Evolutionary conservation across 2,329 filamentous ascomycete species (phyloP).

Genomic region (Ophiocordyceps camponoti-leonardi): DNA sequence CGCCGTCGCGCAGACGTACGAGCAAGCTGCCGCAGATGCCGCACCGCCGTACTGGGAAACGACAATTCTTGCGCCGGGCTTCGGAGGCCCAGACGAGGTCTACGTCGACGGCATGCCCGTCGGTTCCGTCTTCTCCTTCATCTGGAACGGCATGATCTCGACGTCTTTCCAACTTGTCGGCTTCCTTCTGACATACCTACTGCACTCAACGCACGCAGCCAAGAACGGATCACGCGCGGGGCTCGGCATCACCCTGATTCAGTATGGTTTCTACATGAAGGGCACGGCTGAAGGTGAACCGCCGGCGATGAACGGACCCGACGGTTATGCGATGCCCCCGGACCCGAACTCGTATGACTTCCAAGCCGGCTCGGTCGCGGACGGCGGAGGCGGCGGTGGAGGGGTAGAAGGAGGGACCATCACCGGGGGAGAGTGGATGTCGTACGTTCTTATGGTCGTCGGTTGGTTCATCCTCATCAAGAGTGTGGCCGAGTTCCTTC

Average conservation of each 20-base stretch:
- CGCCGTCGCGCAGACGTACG: slow-evolving; percentile 54
- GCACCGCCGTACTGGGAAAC: slow-evolving; percentile 99
- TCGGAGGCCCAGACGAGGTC: slow-evolving; percentile 82
- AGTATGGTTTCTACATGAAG: slow-evolving; percentile 95
- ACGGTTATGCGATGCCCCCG: slow-evolving; percentile 50
- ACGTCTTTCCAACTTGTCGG: slow-evolving; percentile 95
- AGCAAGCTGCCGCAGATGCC: slow-evolving; percentile 91
- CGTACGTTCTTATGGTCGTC: slow-evolving; percentile 87
- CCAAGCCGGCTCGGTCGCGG: slow-evolving; percentile 50
- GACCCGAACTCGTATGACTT: slow-evolving; percentile 89
- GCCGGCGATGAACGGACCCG: slow-evolving; percentile 29
- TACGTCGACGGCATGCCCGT: slow-evolving; percentile 94
- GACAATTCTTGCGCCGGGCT: slow-evolving; percentile 83
- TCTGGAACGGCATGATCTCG: slow-evolving; percentile 92
- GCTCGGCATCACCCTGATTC: slow-evolving; percentile 84
- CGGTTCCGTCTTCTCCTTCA: slow-evolving; percentile 69
- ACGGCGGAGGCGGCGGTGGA: slow-evolving; percentile 24
- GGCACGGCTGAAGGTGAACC: slow-evolving; percentile 28
- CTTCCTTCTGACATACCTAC: slow-evolving; percentile 91
- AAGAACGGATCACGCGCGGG: slow-evolving; percentile 94
- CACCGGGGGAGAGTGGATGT: slow-evolving; percentile 68
- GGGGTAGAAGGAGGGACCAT: slow-evolving; percentile 36
- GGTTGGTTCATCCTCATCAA: slow-evolving; percentile 97
- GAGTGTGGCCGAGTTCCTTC: slow-evolving; percentile 79
- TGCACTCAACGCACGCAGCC: slow-evolving; percentile 94